These are phyloP conservation scores for Coemansia sp. DNA, from an alignment of 192 early-diverging fungal genomes.

Conservation along the genomic window DNA sequence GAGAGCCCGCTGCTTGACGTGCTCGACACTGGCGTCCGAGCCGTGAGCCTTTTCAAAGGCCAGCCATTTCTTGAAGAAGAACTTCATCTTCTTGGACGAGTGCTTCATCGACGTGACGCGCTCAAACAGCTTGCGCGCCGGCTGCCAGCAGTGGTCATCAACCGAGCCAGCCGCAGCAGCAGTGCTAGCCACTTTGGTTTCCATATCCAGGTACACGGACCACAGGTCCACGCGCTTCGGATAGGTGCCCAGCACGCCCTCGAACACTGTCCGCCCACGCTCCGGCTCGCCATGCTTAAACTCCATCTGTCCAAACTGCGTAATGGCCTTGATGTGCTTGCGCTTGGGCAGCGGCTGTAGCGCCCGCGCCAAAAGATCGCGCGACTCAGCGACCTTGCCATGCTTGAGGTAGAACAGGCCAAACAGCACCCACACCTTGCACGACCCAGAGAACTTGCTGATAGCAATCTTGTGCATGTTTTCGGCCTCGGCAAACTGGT, in stretches of 20 bases:
- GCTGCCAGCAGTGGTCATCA: constrained; percentile 32
- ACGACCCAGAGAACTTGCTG: constrained; percentile 84
- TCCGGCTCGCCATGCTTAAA: constrained; percentile 97
- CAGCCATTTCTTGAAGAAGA: constrained; percentile 98
- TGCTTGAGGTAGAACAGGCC: constrained; percentile 80
- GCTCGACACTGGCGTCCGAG: constrained; percentile 70
- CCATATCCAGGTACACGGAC: constrained; percentile 98
- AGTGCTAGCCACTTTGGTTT: constrained; percentile 52
- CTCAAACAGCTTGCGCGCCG: constrained; percentile 76
- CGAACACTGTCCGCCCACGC: constrained; percentile 96
- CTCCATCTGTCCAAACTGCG: constrained; percentile 96
- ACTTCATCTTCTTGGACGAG: constrained; percentile 98
- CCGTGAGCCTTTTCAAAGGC: constrained; percentile 91
- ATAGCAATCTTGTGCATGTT: constrained; percentile 69
- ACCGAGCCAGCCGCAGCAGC: constrained; percentile 43
- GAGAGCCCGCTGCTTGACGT: constrained; percentile 86
- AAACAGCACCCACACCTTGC: constrained; percentile 89
- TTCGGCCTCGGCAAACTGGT: constrained; percentile 70
- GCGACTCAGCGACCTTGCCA: constrained; percentile 66
- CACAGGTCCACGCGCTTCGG: constrained; percentile 95
- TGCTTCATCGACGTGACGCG: constrained; percentile 85
- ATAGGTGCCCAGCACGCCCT: constrained; percentile 88
- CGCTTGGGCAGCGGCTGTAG: constrained; percentile 87
- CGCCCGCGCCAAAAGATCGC: constrained; percentile 75
- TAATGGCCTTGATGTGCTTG: constrained; percentile 93